A percentile compares a stretch with the other conserved stretches of the same genome.
Evolutionary conservation across 352 stramenopile genomes (phyloP).

Genomic region (Pythium angustatum): DNA sequence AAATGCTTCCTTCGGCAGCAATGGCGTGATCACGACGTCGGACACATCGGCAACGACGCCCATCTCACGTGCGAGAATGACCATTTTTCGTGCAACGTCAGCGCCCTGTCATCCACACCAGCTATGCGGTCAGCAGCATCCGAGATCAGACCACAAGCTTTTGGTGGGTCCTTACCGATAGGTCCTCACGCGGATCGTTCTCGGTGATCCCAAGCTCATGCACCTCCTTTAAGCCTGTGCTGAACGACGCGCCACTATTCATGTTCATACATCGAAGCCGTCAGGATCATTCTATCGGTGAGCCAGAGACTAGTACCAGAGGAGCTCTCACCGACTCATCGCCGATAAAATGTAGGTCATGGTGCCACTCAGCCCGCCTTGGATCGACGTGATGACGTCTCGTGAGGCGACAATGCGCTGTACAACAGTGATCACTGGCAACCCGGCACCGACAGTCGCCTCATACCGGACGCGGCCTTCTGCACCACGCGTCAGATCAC

Average conservation of each 20-base stretch:
- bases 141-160: background rate
- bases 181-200: conserved; percentile 65
- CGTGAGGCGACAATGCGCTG: conserved; percentile 48
- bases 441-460: conserved; percentile 61
- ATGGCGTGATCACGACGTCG: conserved; percentile 42
- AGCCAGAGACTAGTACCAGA: background rate
- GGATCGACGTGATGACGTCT: conserved; percentile 46
- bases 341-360: conserved; percentile 55
- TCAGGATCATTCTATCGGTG: background rate
- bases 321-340: conserved; percentile 28
- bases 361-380: conserved; percentile 65
- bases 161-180: conserved; percentile 30
- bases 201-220: conserved; percentile 65
- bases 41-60: conserved; percentile 36
- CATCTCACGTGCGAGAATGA: conserved; percentile 65
- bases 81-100: conserved; percentile 68
- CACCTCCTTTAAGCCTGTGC: conserved; percentile 42
- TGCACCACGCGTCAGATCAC: conserved; percentile 29
- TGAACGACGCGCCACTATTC: conserved; percentile 34
- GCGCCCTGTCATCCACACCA: conserved; percentile 34
- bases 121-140: background rate
- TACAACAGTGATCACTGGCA: conserved; percentile 56
- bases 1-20: conserved; percentile 48
- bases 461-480: conserved; percentile 43
- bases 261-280: background rate